These are phyloP conservation scores for Acanthamoeba sp. DNA, from an alignment of 208 protist genomes.

Conservation along the genomic window DNA sequence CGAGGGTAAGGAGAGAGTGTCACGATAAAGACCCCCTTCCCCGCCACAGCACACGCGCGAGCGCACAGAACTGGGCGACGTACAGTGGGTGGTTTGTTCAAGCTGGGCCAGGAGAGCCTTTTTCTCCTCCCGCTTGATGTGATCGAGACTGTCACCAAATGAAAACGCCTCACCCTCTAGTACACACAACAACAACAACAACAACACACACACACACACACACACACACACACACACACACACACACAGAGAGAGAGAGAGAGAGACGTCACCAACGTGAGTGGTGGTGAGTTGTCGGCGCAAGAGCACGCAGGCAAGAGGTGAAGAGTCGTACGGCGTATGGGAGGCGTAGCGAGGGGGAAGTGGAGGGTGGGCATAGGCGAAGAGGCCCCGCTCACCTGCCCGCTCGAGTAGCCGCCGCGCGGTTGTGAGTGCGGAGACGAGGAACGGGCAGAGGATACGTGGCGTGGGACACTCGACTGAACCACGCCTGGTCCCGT, in stretches of 20 bases:
- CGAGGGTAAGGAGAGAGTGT: not conserved
- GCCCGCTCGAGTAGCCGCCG: not conserved
- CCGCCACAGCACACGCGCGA: not conserved
- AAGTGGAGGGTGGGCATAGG: conserved; percentile 7
- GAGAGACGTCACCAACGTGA: too few relatives aligned
- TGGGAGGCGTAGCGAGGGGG: not conserved
- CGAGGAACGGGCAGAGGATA: not conserved
- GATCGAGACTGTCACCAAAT: not conserved
- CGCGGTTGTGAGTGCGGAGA: not conserved
- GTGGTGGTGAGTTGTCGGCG: too few relatives aligned
- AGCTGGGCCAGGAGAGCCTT: conserved; percentile 44
- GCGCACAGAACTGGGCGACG: not conserved
- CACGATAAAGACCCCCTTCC: not conserved
- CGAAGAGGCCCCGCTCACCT: conserved; percentile 16
- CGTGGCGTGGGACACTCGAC: not conserved
- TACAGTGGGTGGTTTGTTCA: conserved; percentile 39
- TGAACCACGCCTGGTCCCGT: not conserved
- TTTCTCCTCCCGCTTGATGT: conserved; percentile 8
- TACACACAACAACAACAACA: too few relatives aligned
- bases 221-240: too few relatives aligned
- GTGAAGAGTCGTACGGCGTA: not conserved
- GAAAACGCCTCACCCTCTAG: conserved; percentile 6
- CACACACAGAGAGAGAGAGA: too few relatives aligned
- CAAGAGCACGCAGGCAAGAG: not conserved
- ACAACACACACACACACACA: too few relatives aligned